Evolutionary conservation across 108 stramenopile genomes (phyloP).

Genomic region (Cylindrotheca fusiformis): DNA sequence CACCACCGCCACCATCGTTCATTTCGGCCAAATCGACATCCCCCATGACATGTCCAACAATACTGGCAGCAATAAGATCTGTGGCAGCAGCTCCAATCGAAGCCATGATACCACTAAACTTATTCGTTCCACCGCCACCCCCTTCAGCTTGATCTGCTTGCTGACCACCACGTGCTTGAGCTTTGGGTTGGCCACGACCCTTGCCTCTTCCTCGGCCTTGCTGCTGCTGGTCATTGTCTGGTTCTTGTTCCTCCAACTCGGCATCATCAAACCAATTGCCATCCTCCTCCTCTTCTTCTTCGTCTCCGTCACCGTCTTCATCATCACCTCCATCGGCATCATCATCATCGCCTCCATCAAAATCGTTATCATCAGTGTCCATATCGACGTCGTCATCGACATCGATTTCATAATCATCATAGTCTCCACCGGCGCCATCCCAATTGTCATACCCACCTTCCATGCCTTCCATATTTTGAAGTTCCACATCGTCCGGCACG

Average conservation of each 20-base stretch:
- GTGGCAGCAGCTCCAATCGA: constrained; percentile 34
- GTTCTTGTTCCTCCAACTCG: constrained; percentile 27
- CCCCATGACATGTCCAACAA: constrained; percentile 31
- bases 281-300: constrained; percentile 25
- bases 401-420: constrained; percentile 1
- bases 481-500: constrained; percentile 24
- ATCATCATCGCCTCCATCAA: constrained; percentile 3
- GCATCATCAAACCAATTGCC: constrained; percentile 15
- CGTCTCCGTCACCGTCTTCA: constrained; percentile 8
- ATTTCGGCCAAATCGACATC: constrained; percentile 7
- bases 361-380: constrained; percentile 5
- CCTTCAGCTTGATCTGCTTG: background rate
- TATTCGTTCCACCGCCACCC: constrained; percentile 10
- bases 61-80: constrained; percentile 29
- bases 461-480: constrained; percentile 9
- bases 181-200: constrained; percentile 8
- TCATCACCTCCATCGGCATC: constrained; percentile 10
- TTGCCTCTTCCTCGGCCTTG: constrained; percentile 1
- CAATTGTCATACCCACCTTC: constrained; percentile 15
- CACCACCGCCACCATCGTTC: constrained; percentile 12
- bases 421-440: constrained; percentile 12
- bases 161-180: background rate
- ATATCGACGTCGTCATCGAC: constrained; percentile 10
- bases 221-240: background rate
- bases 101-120: constrained; percentile 31